Conservation (phyloP, 2,329 filamentous ascomycete species). For the Coniochaeta sp. region DNA sequence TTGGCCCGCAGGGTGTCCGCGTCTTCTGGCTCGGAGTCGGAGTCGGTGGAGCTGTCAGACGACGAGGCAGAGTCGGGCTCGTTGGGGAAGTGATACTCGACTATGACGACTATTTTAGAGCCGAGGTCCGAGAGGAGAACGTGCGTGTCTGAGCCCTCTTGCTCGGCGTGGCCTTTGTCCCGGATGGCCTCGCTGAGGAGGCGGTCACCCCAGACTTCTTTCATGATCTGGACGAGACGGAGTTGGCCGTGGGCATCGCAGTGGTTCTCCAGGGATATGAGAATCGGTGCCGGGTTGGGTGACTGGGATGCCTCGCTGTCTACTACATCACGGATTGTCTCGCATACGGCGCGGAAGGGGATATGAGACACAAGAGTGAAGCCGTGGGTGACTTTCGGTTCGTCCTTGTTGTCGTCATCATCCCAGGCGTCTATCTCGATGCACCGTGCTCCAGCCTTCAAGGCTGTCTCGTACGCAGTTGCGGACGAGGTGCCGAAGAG, state of each 20-base stretch:
- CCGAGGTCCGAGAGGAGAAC: slow-evolving; percentile 52
- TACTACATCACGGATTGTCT: slow-evolving; percentile 54
- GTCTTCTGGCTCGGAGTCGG: slow-evolving; percentile 34
- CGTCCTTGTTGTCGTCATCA: slow-evolving; percentile 47
- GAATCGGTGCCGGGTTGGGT: slow-evolving; percentile 44
- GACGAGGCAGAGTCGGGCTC: slow-evolving; percentile 33
- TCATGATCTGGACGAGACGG: slow-evolving; percentile 58
- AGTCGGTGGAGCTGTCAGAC: slow-evolving; percentile 26
- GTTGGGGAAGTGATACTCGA: slow-evolving; percentile 55
- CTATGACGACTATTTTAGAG: slow-evolving; percentile 58
- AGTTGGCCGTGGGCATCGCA: slow-evolving; percentile 51
- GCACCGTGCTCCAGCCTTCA: slow-evolving; percentile 57
- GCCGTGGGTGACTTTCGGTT: slow-evolving; percentile 65
- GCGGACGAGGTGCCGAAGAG: slow-evolving; percentile 57
- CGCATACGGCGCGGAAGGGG: slow-evolving; percentile 56
- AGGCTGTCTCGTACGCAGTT: slow-evolving; percentile 53
- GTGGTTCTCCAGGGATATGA: slow-evolving; percentile 63
- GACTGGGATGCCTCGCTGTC: slow-evolving; percentile 45
- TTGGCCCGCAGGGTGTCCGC: slow-evolving; percentile 28
- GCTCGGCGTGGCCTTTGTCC: slow-evolving; percentile 46
- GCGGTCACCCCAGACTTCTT: slow-evolving; percentile 52
- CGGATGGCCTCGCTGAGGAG: slow-evolving; percentile 51
- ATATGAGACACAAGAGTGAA: slow-evolving; percentile 62
- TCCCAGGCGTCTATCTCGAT: slow-evolving; percentile 73
- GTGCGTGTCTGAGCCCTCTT: slow-evolving; percentile 41